A percentile compares a stretch with the other conserved stretches of the same genome.
Evolutionary conservation across 306 rosid species (phyloP).

Genomic region (Rosa multiflora): DNA sequence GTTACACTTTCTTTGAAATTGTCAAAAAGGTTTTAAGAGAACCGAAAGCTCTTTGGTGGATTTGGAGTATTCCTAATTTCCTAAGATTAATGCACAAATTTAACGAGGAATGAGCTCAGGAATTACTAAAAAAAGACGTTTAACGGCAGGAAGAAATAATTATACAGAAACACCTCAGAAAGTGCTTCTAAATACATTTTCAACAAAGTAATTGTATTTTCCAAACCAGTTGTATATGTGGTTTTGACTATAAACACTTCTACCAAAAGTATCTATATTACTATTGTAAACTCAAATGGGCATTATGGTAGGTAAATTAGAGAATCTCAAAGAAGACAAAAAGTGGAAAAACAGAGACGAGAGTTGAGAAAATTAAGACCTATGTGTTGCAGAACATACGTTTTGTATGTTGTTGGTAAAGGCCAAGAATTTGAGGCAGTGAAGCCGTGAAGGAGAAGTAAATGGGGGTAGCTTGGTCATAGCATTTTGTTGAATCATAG

Average conservation of each 20-base stretch:
- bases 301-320: background rate
- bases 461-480: background rate
- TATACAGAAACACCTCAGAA: background rate
- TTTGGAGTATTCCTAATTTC: background rate
- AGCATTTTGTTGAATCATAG: background rate
- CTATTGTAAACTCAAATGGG: background rate
- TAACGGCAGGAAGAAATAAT: too few species aligned
- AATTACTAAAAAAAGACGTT: background rate
- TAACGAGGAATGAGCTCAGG: background rate
- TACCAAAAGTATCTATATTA: background rate
- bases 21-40: background rate
- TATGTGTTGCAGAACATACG: background rate
- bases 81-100: background rate
- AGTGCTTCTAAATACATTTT: background rate
- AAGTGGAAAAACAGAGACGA: background rate
- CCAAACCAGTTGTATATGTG: too few species aligned
- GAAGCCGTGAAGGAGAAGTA: slow-evolving; percentile 5
- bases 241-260: background rate
- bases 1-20: background rate
- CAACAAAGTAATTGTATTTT: background rate
- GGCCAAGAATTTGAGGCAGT: background rate
- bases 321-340: background rate
- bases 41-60: background rate
- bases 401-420: background rate
- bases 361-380: background rate